A percentile compares a stretch with the other conserved stretches of the same genome.
Evolutionary conservation across 768 basidiomycete genomes (phyloP).

Genomic region (Lentinula lateritia): DNA sequence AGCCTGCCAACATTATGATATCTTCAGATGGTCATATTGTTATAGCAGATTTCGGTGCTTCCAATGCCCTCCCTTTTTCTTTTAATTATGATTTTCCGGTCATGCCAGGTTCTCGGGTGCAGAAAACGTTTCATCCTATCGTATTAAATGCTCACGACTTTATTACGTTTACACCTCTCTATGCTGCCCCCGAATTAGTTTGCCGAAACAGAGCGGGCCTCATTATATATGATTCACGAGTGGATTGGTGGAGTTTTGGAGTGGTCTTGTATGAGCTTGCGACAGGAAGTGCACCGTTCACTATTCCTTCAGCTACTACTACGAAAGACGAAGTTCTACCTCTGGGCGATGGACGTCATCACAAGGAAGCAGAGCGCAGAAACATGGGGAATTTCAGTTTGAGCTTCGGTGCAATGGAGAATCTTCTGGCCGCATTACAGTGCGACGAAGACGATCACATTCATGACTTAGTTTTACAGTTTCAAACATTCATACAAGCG

Average conservation of each 20-base stretch:
- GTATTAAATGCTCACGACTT: slow-evolving; percentile 17
- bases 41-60: slow-evolving; percentile 62
- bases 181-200: slow-evolving; percentile 30
- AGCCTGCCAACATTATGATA: slow-evolving; percentile 59
- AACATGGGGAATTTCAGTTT: slow-evolving; percentile 17
- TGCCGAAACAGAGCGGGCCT: slow-evolving; percentile 18
- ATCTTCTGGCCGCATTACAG: slow-evolving; percentile 4
- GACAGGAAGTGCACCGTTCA: slow-evolving; percentile 21
- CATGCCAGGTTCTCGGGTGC: slow-evolving; percentile 3
- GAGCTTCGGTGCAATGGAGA: slow-evolving; percentile 18
- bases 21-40: slow-evolving; percentile 42
- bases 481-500: slow-evolving; percentile 18
- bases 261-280: slow-evolving; percentile 25
- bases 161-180: slow-evolving; percentile 26
- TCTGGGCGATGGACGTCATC: not conserved
- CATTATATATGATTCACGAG: slow-evolving; percentile 24
- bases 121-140: slow-evolving; percentile 10
- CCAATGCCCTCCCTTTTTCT: slow-evolving; percentile 18
- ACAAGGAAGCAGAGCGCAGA: slow-evolving; percentile 2
- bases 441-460: not conserved
- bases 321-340: not conserved
- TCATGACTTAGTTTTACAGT: slow-evolving; percentile 5
- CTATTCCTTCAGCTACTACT: not conserved
- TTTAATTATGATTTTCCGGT: slow-evolving; percentile 1
- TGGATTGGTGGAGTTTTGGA: slow-evolving; percentile 34